Evolutionary conservation across 257 asterid genomes (phyloP).

Genomic region (Salvia miltiorrhiza): DNA sequence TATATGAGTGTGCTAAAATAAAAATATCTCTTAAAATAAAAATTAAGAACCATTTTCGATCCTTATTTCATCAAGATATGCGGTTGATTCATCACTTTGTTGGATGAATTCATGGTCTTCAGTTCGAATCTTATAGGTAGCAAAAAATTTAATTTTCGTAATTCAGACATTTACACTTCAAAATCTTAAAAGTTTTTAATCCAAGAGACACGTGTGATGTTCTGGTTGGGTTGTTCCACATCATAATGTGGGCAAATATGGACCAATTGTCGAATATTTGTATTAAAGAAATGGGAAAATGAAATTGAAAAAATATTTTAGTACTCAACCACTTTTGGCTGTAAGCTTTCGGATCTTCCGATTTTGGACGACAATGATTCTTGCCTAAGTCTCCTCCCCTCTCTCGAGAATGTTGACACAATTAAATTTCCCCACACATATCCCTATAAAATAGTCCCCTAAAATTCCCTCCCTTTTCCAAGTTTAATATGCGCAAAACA

Average conservation of each 20-base stretch:
- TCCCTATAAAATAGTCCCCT: constrained; percentile 5
- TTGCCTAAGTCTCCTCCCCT: constrained; percentile 27
- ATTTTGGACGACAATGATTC: constrained; percentile 32
- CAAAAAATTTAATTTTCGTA: too few species aligned
- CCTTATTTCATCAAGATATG: too few species aligned
- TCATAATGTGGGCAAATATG: background rate
- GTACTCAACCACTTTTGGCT: constrained; percentile 33
- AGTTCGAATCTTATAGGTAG: too few species aligned
- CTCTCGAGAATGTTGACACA: constrained; percentile 24
- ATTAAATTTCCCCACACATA: background rate
- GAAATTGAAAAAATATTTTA: background rate
- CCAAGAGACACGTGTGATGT: background rate
- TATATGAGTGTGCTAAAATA: too few species aligned
- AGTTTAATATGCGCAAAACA: background rate
- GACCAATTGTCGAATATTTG: background rate
- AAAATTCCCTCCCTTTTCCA: background rate
- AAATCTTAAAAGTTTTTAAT: too few species aligned
- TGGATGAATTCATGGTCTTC: too few species aligned
- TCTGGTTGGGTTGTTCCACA: background rate
- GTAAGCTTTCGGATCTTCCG: constrained; percentile 29
- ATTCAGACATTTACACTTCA: too few species aligned
- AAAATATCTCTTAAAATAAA: too few species aligned
- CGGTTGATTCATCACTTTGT: too few species aligned
- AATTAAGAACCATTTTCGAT: too few species aligned
- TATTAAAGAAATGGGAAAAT: background rate